Percentiles rank a stretch among this genome's conserved stretches.
phyloP scores from a whole-genome alignment of 768 basidiomycete genomes.

The Astraeus odoratus region DNA sequence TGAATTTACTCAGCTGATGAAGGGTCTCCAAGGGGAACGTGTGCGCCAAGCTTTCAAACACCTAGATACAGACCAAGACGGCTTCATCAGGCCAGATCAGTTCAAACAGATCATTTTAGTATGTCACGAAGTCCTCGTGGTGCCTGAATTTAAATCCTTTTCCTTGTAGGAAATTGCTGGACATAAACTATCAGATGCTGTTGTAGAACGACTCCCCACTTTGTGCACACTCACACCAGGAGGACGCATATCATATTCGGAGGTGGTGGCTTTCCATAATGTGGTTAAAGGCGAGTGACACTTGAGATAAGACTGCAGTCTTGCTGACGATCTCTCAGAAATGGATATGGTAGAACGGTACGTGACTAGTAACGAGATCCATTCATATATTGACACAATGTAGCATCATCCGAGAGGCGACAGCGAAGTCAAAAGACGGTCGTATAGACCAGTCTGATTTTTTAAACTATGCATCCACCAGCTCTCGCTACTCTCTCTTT shows the following conservation, averaged over 20 bases:
- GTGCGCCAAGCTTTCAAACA: slow-evolving; percentile 93
- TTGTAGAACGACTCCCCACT: slow-evolving; percentile 89
- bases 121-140: background rate
- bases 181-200: slow-evolving; percentile 92
- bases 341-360: slow-evolving; percentile 96
- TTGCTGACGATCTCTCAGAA: slow-evolving; percentile 34
- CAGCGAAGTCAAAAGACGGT: slow-evolving; percentile 86
- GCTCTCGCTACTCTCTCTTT: slow-evolving; percentile 89
- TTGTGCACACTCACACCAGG: slow-evolving; percentile 85
- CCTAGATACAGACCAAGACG: slow-evolving; percentile 85
- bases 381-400: slow-evolving; percentile 4
- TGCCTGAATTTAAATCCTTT: background rate
- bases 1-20: slow-evolving; percentile 98
- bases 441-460: slow-evolving; percentile 96
- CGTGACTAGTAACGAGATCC: slow-evolving; percentile 2
- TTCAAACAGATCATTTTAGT: slow-evolving; percentile 95
- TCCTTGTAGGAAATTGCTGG: slow-evolving; percentile 79
- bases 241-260: slow-evolving; percentile 89
- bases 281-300: slow-evolving; percentile 68
- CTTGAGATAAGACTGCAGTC: background rate
- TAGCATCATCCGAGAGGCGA: slow-evolving; percentile 86
- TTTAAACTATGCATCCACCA: slow-evolving; percentile 78
- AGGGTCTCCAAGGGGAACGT: slow-evolving; percentile 95
- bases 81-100: slow-evolving; percentile 88
- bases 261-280: slow-evolving; percentile 97